Percentiles rank a stretch among this genome's conserved stretches.
Evolutionary conservation across 169 alveolate species (phyloP).

Genomic region (Plasmodium blacklocki): DNA sequence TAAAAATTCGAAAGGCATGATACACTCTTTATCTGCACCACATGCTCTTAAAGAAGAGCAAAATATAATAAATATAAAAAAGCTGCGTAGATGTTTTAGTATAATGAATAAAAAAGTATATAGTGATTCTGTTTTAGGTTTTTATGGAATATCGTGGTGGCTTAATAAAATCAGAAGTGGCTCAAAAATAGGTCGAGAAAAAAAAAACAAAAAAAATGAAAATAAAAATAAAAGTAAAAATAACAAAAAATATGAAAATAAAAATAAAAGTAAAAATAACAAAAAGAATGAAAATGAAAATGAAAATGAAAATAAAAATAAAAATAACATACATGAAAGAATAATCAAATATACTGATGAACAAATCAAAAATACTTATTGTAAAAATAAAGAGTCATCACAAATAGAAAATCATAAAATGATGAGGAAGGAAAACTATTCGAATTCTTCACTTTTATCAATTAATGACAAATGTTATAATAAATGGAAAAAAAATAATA

Average conservation of each 20-base stretch:
- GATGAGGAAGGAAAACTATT: no score
- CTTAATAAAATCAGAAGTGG: background rate
- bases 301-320: background rate
- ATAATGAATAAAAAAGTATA: conserved; percentile 2
- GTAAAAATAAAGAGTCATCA: no score
- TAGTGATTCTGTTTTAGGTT: background rate
- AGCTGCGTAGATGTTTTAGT: no score
- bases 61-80: background rate
- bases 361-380: no score
- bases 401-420: no score
- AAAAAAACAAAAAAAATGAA: background rate
- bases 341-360: no score
- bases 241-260: background rate
- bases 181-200: background rate
- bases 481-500: conserved; percentile 32
- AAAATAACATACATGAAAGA: background rate
- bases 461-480: conserved; percentile 21
- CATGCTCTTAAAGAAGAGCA: no score
- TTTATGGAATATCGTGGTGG: no score
- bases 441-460: background rate
- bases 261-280: no score
- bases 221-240: background rate
- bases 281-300: background rate
- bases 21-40: no score
- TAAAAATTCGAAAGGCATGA: no score